Evolutionary conservation across 2,329 filamentous ascomycete genomes (phyloP).

Genomic region (Fusarium nisikadoi): DNA sequence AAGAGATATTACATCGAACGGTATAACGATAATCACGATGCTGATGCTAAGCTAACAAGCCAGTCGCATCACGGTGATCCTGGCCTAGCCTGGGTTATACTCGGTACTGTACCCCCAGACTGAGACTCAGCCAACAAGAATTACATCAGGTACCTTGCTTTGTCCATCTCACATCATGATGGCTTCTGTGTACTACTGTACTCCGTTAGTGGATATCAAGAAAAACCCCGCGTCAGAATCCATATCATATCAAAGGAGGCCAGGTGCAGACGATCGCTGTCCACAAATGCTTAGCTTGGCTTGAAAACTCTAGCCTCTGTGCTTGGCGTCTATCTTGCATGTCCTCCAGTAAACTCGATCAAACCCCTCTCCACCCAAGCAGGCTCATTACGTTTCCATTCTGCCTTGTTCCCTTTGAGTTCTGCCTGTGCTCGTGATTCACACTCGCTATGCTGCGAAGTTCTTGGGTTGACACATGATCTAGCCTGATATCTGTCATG

Average conservation of each 20-base stretch:
- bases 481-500: conserved; percentile 2
- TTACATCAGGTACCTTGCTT: conserved; percentile 33
- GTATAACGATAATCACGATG: not conserved
- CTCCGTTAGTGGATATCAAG: conserved; percentile 27
- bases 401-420: not conserved
- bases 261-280: conserved; percentile 34
- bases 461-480: not conserved
- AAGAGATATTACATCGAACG: not conserved
- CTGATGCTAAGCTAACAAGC: conserved; percentile 10
- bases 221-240: conserved; percentile 34
- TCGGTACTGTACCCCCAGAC: conserved; percentile 24
- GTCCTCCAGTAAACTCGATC: conserved; percentile 7
- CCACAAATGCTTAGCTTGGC: conserved; percentile 32
- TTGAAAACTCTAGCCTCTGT: conserved; percentile 18
- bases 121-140: conserved; percentile 32
- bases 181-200: not conserved
- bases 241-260: conserved; percentile 25
- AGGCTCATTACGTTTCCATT: conserved; percentile 38
- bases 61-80: conserved; percentile 13
- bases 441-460: not conserved
- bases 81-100: not conserved
- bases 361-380: conserved; percentile 22
- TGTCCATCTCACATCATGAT: conserved; percentile 34
- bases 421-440: conserved; percentile 11
- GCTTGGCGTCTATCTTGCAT: conserved; percentile 31